Evolutionary conservation across 192 early-diverging fungal species (phyloP), one percentile per base, ranked within the genome.

Genomic region (Phlyctochytrium arcticum): DNA sequence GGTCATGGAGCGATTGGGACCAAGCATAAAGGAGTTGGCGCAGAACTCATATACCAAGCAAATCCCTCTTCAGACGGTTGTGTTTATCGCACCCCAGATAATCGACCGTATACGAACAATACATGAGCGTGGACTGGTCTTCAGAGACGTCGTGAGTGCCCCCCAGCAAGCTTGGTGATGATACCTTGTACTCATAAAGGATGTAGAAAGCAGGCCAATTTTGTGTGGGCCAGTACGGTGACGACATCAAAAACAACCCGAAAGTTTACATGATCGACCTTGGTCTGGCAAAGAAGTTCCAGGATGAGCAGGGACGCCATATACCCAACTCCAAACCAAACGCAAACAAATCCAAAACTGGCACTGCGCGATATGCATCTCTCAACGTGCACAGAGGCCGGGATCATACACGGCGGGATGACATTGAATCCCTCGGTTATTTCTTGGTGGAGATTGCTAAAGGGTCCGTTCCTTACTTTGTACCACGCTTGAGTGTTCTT

Each of bases 171-270:
- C 17, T 19, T 33, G 0, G n/a, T 62, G 57, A 15, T 30, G 31
- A 17, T 8, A 42, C 37, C 8, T 42, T 8, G 8, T 42, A 42
- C 8, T n/a, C 37, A 42, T 10, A 42, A 42, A 42, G n/a, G n/a
- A 42, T 42, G 10, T 29, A 75, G 75, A 79, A 79, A 79, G 71
- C 78, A n/a, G 73, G 70, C 32, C 78, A 79, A 57, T 79, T 79
- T 59, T 79, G 78, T 53, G 72, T 79, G 34, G 78, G 78, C 4
- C 57, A 60, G 26, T 64, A 59, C 67, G 60, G 60, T 27, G 62
- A 70, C 6, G 65, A 76, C 54, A 53, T 73, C 2, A 6, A 34
- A 3, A 48, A 48, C 24, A 29, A 54, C 5, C 78, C 78, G 3
- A 73, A 54, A 5, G 54, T 69, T 10, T 79, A 60, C 62, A 36